Conservation (phyloP, 441 rosid species). For the Gossypium gossypioides region DNA sequence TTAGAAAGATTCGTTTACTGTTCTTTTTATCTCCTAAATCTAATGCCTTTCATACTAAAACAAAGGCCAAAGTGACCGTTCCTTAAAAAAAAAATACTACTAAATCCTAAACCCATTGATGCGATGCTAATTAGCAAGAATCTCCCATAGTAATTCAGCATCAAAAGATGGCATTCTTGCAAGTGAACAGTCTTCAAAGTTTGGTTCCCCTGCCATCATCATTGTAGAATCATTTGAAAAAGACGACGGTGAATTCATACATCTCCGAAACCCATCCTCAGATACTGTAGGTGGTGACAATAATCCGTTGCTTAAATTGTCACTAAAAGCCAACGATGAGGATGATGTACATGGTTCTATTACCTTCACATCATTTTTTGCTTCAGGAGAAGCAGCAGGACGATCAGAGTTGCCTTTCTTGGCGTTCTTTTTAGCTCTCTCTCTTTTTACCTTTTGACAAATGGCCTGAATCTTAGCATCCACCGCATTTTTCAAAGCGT, state of each 20-base stretch:
- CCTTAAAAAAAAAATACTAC: not conserved
- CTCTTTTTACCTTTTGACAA: slow-evolving; percentile 62
- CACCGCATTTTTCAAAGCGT: slow-evolving; percentile 53
- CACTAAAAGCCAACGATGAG: slow-evolving; percentile 25
- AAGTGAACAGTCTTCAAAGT: slow-evolving; percentile 47
- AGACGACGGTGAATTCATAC: slow-evolving; percentile 40
- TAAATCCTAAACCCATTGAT: not conserved
- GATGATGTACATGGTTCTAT: slow-evolving; percentile 33
- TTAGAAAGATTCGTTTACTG: no score
- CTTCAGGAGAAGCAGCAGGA: not conserved
- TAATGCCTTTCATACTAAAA: slow-evolving; percentile 16
- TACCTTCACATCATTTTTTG: slow-evolving; percentile 16
- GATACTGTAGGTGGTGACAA: slow-evolving; percentile 30
- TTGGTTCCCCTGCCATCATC: slow-evolving; percentile 26
- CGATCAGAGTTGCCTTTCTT: slow-evolving; percentile 19
- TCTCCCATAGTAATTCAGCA: slow-evolving; percentile 86
- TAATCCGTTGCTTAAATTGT: slow-evolving; percentile 34
- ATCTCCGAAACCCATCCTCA: slow-evolving; percentile 41
- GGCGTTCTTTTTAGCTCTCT: slow-evolving; percentile 48
- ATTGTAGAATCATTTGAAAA: slow-evolving; percentile 28
- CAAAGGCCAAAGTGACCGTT: slow-evolving; percentile 11
- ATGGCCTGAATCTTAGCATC: slow-evolving; percentile 85
- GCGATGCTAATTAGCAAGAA: slow-evolving; percentile 55
- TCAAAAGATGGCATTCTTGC: slow-evolving; percentile 87
- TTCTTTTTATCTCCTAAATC: slow-evolving; percentile 13